Base-by-base conservation (phyloP, 371 early-diverging fungal species). In the Apophysomyces elegans region DNA sequence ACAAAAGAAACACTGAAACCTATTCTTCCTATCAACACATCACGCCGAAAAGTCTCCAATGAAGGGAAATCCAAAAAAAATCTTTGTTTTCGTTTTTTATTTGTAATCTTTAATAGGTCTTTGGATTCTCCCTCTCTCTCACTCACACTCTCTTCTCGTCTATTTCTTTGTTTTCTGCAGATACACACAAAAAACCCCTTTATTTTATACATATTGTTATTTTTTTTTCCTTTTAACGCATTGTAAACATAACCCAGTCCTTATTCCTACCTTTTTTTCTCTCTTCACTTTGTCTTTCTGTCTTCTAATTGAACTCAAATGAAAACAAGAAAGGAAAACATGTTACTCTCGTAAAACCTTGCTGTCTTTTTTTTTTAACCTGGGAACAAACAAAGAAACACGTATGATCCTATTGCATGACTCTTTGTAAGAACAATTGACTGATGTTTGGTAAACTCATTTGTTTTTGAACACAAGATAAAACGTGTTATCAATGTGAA, bases 241-340 rank as follows among this genome's bases (percentile, higher is more conserved):
- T 26, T 26, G 32, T 26, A 26, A 26, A 26, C 32, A 26, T 26
- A 26, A 26, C 32, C 32, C 32, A 26, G 32, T 26, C 32, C 32
- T 26, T 26, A 2, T 26, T 26, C 32, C 0, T 26, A 26, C 63
- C 38, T 46, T 37, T 56, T 14, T 65, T 57, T 37, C 16, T 38
- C 36, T 26, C 32, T 26, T 26, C 32, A 26, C 32, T 12, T n/a
- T 56, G 7, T 61, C 58, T 39, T 56, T 38, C 36, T 64, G 50
- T 37, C 62, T 5, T n/a, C n/a, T 26, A 14, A 16, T 11, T 13
- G n/a, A 14, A 26, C 14, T 9, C 45, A 35, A 1, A 26, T 26
- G 32, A 26, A 26, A 26, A 26, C 2, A 26, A 26, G 9, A 21
- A 7, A 9, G 1, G 21, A 50, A 11, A 16, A 50, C 21, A n/a